phyloP scores from a whole-genome alignment of 441 rosid genomes.

The Geranium incanum region DNA sequence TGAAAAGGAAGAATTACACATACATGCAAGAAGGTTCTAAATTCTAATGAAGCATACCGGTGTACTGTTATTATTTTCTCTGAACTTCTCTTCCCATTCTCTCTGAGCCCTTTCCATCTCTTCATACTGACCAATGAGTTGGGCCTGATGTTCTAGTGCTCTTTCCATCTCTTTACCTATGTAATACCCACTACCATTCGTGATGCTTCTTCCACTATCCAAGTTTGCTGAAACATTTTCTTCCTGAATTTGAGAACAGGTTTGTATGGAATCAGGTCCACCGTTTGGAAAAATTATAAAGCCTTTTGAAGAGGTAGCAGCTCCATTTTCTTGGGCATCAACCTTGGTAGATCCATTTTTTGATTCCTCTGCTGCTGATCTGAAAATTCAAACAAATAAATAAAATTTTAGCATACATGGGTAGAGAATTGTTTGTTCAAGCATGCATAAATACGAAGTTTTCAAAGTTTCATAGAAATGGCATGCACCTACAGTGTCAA shows the following conservation, averaged over 20 bases:
- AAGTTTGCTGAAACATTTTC: constrained; percentile 27
- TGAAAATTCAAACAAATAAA: constrained; percentile 30
- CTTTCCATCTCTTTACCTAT: constrained; percentile 59
- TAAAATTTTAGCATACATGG: constrained; percentile 9
- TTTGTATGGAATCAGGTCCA: constrained; percentile 23
- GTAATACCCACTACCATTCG: constrained; percentile 24
- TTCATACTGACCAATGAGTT: constrained; percentile 61
- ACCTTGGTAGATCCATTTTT: constrained; percentile 28
- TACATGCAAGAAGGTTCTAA: neutral
- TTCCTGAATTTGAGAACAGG: constrained; percentile 23
- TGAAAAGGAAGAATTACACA: neutral
- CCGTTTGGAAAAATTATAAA: constrained; percentile 26
- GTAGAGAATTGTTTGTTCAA: neutral
- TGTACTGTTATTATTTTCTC: constrained; percentile 57
- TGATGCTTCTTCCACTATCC: constrained; percentile 26
- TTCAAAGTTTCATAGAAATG: too few species aligned
- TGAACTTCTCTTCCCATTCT: constrained; percentile 90
- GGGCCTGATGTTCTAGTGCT: constrained; percentile 69
- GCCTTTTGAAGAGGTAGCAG: constrained; percentile 24
- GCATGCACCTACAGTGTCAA: neutral
- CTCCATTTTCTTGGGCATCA: constrained; percentile 39
- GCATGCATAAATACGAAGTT: neutral
- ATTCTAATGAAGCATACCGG: constrained; percentile 45
- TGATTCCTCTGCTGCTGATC: constrained; percentile 34
- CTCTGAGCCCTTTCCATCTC: constrained; percentile 86